A percentile compares a stretch with the other conserved stretches of the same genome.
These are phyloP conservation scores for Umbellularia californica DNA, from an alignment of 164 flowering plant genomes.

Conservation along the genomic window DNA sequence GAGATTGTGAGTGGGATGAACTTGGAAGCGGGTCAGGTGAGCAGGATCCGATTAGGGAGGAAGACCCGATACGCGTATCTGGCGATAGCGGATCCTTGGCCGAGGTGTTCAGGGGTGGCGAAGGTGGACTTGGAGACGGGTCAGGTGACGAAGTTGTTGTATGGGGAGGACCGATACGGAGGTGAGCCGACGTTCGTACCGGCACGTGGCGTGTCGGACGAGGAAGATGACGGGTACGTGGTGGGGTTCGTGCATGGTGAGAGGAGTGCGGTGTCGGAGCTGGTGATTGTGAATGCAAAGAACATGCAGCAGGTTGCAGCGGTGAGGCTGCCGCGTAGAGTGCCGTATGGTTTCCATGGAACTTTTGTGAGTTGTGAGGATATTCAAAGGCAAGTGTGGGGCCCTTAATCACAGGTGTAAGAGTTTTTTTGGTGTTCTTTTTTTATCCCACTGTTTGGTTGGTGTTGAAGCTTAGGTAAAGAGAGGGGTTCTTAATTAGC, in stretches of 20 bases:
- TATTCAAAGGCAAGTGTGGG: neutral
- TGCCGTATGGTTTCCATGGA: conserved; percentile 94
- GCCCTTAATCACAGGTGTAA: neutral
- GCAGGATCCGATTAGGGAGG: conserved; percentile 29
- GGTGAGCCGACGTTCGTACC: conserved; percentile 43
- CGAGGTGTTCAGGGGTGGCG: conserved; percentile 49
- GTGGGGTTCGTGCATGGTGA: conserved; percentile 39
- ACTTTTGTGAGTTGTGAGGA: conserved; percentile 27
- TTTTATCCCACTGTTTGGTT: too few species aligned
- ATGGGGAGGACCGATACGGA: conserved; percentile 35
- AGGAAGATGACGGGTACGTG: conserved; percentile 41
- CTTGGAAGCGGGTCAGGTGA: conserved; percentile 52
- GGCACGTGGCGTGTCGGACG: neutral
- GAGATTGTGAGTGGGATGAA: conserved; percentile 38
- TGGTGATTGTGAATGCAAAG: conserved; percentile 59
- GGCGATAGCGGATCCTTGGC: conserved; percentile 66
- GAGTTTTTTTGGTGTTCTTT: too few species aligned
- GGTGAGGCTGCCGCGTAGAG: conserved; percentile 64
- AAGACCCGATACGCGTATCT: conserved; percentile 40
- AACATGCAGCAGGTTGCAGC: conserved; percentile 54
- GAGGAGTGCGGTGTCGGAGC: conserved; percentile 51
- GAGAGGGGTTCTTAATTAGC: too few species aligned
- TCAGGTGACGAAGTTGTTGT: conserved; percentile 25
- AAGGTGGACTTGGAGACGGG: conserved; percentile 47
- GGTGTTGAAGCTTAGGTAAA: too few species aligned